A percentile compares a stretch with the other conserved stretches of the same genome.
Conservation (phyloP, 108 stramenopile species). For the Pseudonitzschia multiseries region DNA sequence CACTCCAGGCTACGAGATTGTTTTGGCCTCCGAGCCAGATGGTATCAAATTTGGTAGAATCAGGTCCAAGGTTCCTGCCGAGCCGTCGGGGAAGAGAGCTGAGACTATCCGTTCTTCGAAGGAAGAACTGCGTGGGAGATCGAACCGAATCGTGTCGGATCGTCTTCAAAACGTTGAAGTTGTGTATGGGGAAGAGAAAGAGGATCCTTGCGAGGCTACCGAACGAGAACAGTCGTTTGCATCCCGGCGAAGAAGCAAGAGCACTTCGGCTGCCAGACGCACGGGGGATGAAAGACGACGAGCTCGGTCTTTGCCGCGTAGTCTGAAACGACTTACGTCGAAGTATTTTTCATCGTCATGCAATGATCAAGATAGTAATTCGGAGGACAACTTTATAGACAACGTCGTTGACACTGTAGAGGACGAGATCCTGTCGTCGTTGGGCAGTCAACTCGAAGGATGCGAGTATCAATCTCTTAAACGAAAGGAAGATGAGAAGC, state of each 20-base stretch:
- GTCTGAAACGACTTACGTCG: background rate
- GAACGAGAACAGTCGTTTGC: background rate
- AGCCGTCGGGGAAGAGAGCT: background rate
- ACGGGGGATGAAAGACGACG: background rate
- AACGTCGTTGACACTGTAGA: background rate
- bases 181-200: background rate
- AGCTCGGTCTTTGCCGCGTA: constrained; percentile 9
- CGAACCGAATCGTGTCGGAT: background rate
- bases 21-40: background rate
- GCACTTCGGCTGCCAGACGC: background rate
- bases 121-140: background rate
- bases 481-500: background rate
- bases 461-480: background rate
- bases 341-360: background rate
- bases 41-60: background rate
- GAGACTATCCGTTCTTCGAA: background rate
- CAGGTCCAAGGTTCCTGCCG: background rate
- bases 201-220: background rate
- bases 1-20: background rate
- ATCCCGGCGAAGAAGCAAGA: background rate
- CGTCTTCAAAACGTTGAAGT: constrained; percentile 1
- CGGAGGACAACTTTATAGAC: background rate
- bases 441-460: constrained; percentile 9
- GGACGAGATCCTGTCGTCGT: background rate
- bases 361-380: background rate